A percentile compares a stretch with the other conserved stretches of the same genome.
phyloP scores from a whole-genome alignment of 2,329 filamentous ascomycete genomes.

The Curvularia verruculosa region DNA sequence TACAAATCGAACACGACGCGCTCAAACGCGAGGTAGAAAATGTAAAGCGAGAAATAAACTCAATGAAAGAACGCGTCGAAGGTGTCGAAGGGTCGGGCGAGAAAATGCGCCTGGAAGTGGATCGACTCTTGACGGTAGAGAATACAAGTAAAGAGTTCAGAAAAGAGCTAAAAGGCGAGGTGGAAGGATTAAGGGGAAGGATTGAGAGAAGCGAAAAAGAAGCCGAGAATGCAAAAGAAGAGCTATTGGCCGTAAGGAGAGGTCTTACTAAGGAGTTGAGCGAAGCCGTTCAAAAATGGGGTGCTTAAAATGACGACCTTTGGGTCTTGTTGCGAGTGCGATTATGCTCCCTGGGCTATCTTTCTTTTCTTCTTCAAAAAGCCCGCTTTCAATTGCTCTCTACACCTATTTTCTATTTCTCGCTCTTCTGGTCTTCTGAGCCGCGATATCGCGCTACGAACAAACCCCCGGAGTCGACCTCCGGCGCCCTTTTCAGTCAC shows the following conservation, averaged over 20 bases:
- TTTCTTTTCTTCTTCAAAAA: not conserved
- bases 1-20: constrained; percentile 16
- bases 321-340: not conserved
- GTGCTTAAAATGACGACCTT: not conserved
- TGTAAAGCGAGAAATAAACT: constrained; percentile 14
- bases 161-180: constrained; percentile 10
- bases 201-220: constrained; percentile 18
- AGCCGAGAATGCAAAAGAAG: constrained; percentile 13
- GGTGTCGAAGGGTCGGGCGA: constrained; percentile 10
- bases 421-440: not conserved
- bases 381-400: not conserved
- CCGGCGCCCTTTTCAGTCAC: not conserved
- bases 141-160: constrained; percentile 4
- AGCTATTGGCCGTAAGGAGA: constrained; percentile 9
- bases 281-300: constrained; percentile 19
- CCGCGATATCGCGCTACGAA: not conserved
- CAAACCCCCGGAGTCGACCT: not conserved
- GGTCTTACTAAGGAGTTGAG: constrained; percentile 14
- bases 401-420: not conserved
- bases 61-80: constrained; percentile 20
- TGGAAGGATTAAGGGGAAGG: constrained; percentile 9
- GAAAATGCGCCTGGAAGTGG: constrained; percentile 5
- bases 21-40: constrained; percentile 8
- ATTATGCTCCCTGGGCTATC: not conserved
- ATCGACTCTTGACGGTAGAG: constrained; percentile 6